Evolutionary conservation across 2,329 filamentous ascomycete species (phyloP), one percentile per base, ranked within the genome.

Genomic region (Epichloe sp.): DNA sequence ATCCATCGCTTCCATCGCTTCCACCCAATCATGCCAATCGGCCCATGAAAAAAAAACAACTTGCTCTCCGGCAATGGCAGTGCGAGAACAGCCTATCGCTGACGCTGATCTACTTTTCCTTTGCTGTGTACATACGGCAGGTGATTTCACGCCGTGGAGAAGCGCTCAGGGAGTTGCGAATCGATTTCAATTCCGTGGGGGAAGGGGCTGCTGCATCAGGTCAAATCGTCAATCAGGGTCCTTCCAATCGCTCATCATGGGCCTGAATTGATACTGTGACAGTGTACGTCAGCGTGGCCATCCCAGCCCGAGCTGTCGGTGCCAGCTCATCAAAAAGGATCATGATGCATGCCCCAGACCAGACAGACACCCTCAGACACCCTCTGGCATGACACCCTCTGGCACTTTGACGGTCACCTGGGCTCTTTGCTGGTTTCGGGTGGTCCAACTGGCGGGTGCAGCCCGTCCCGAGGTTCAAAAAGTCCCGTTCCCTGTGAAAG

Each of bases 291-390:
- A 40, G 36, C 38, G 17, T 49, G 47, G 47, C 19, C 52, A 49
- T 47, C 44, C 23, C 23, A 19, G 50, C 44, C 47, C 51, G 44
- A 38, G 37, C 26, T 31, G 40, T 48, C 48, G 53, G 53, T 51
- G 48, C 53, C 51, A 50, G 41, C 44, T 48, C 53, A 53, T 40
- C 44, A 48, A 37, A 51, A 49, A 4, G 14, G 23, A 35, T 43
- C 42, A 44, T 34, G 21, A 34, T 44, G 42, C 23, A 44, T 44
- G 42, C 15, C 42, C 42, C 42, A 35, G 44, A 35, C 43, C 10
- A 8, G 26, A 26, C 26, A 31, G 19, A 19, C 19, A 19, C 19
- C 19, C 19, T 19, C 19, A 19, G 19, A 19, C 19, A 19, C 43
- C 36, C 17, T n/a, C 19, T 14, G 15, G 12, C 37, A 12, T 19